Percentiles rank a stretch among this genome's conserved stretches.
Conservation (phyloP, 176 grass and related monocot species). For the Aegilops tauschii region DNA sequence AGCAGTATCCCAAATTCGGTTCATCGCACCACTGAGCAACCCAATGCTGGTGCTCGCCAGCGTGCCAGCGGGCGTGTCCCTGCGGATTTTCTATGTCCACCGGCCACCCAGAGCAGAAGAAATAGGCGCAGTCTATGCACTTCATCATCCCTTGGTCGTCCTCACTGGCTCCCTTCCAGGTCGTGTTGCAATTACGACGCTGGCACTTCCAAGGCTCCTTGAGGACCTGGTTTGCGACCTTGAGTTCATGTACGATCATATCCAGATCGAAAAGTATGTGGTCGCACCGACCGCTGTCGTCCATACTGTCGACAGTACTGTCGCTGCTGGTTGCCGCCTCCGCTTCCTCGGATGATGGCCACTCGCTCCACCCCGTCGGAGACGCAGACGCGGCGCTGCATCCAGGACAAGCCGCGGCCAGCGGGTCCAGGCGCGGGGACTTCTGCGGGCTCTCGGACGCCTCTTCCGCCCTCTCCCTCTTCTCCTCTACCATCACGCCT, state of each 20-base stretch:
- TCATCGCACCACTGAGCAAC: constrained; percentile 41
- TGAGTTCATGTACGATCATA: constrained; percentile 20
- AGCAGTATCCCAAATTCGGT: constrained; percentile 51
- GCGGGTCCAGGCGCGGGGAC: neutral
- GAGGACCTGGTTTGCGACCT: neutral
- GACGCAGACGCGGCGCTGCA: neutral
- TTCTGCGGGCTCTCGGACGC: neutral
- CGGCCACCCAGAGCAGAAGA: constrained; percentile 29
- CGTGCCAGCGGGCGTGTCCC: constrained; percentile 62
- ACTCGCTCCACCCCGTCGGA: neutral
- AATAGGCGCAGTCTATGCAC: constrained; percentile 53
- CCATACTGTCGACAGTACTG: neutral
- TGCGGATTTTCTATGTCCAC: constrained; percentile 29
- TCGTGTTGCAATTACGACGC: neutral
- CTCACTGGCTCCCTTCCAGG: neutral
- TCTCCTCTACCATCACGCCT: constrained; percentile 33
- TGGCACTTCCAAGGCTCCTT: constrained; percentile 12
- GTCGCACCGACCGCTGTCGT: constrained; percentile 10
- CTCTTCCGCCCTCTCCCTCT: neutral
- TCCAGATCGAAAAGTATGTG: constrained; percentile 33
- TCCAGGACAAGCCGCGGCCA: neutral
- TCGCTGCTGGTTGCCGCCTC: neutral
- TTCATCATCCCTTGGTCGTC: constrained; percentile 27
- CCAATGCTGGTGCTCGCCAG: constrained; percentile 39
- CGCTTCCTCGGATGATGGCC: neutral